phyloP scores from a whole-genome alignment of 352 stramenopile genomes.

The Phytophthora pluvialis region DNA sequence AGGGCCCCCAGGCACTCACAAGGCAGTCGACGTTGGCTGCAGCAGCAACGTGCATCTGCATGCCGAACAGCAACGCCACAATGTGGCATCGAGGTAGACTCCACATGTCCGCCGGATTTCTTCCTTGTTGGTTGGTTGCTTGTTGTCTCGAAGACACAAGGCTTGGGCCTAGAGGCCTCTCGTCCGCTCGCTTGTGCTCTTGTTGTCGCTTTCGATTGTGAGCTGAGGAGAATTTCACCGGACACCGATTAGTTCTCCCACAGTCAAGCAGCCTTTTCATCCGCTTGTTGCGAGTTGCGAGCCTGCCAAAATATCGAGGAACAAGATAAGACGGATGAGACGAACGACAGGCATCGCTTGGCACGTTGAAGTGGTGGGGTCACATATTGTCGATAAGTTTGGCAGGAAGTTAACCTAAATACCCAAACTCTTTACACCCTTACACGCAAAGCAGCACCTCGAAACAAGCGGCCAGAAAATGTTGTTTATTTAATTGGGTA shows the following conservation, averaged over 20 bases:
- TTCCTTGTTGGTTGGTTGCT: neutral
- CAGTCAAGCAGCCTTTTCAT: neutral
- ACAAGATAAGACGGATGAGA: slow-evolving; percentile 17
- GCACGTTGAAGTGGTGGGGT: neutral
- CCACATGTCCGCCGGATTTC: neutral
- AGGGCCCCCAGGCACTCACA: slow-evolving; percentile 50
- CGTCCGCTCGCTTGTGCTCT: neutral
- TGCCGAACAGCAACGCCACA: neutral
- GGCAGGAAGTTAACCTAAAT: neutral
- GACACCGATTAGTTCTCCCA: neutral
- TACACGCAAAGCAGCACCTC: too few relatives aligned
- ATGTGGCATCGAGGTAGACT: neutral
- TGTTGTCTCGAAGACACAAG: slow-evolving; percentile 1
- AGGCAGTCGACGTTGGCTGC: slow-evolving; percentile 60
- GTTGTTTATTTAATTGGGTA: neutral
- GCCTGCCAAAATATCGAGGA: neutral
- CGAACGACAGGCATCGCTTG: neutral
- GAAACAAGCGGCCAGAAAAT: neutral
- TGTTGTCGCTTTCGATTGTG: slow-evolving; percentile 16
- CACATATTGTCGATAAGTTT: neutral
- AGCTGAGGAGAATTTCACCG: neutral
- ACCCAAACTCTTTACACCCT: neutral
- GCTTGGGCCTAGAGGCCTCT: slow-evolving; percentile 7
- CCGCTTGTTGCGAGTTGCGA: neutral
- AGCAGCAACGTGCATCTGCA: neutral